A percentile compares a stretch with the other conserved stretches of the same genome.
phyloP scores from a whole-genome alignment of 176 grass and related monocot species.

The Echinochloa phyllopogon region DNA sequence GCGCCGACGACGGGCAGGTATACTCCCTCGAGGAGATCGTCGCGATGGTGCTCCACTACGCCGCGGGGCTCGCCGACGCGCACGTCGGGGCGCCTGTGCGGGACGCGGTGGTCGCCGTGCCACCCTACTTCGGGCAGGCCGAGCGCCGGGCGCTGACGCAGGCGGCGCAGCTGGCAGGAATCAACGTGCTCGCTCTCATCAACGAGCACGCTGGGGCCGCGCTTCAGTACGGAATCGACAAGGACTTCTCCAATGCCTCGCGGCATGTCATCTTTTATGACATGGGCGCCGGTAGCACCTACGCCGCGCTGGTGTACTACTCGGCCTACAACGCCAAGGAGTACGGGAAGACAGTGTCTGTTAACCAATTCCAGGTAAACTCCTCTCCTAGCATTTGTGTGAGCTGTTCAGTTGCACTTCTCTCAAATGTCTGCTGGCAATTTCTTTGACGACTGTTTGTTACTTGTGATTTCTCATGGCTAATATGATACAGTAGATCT shows the following conservation, averaged over 20 bases:
- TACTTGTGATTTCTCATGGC: conserved; percentile 4
- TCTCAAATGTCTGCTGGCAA: background rate
- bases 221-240: conserved; percentile 98
- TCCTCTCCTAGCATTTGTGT: background rate
- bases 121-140: conserved; percentile 86
- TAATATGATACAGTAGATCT: conserved; percentile 32
- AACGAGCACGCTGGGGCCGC: conserved; percentile 96
- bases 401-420: conserved; percentile 20
- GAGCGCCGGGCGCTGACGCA: conserved; percentile 80
- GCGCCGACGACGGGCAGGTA: conserved; percentile 74
- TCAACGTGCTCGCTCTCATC: conserved; percentile 89
- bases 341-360: conserved; percentile 77
- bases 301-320: conserved; percentile 89
- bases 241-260: conserved; percentile 87
- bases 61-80: conserved; percentile 64
- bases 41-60: conserved; percentile 85
- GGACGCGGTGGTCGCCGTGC: conserved; percentile 87
- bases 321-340: conserved; percentile 88
- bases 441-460: background rate
- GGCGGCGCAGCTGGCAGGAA: conserved; percentile 84
- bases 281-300: conserved; percentile 95
- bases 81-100: conserved; percentile 77
- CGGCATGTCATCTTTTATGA: conserved; percentile 93
- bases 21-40: conserved; percentile 86
- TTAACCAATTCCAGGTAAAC: conserved; percentile 92